Conservation (phyloP, 176 grass and related monocot species). For the Leersia perrieri region DNA sequence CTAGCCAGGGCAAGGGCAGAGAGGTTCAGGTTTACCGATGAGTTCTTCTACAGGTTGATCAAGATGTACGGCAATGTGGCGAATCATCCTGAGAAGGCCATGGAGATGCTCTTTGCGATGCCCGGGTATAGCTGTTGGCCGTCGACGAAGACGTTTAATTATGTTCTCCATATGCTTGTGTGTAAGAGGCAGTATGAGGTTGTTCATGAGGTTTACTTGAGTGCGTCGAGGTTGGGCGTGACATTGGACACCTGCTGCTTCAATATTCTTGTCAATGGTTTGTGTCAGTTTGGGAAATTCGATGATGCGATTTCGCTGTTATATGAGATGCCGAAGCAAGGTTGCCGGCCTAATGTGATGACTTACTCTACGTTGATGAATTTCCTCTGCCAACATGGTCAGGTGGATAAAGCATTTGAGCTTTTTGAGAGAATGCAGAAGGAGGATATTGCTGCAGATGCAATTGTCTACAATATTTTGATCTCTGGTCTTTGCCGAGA, state of each 20-base stretch:
- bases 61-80: slow-evolving; percentile 94
- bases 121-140: slow-evolving; percentile 60
- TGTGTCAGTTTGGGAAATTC: slow-evolving; percentile 60
- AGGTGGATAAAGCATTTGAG: slow-evolving; percentile 59
- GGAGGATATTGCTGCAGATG: slow-evolving; percentile 49
- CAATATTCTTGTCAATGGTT: slow-evolving; percentile 82
- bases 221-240: slow-evolving; percentile 54
- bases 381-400: slow-evolving; percentile 48
- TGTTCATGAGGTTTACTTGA: slow-evolving; percentile 69
- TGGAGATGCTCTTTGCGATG: slow-evolving; percentile 60
- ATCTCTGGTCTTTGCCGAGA: slow-evolving; percentile 75
- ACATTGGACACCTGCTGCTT: slow-evolving; percentile 72
- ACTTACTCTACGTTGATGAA: slow-evolving; percentile 84
- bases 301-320: slow-evolving; percentile 57
- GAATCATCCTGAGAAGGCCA: slow-evolving; percentile 65
- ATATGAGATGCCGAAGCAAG: slow-evolving; percentile 84
- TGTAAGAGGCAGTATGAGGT: slow-evolving; percentile 68
- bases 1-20: slow-evolving; percentile 52
- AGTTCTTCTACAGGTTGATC: slow-evolving; percentile 74
- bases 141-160: slow-evolving; percentile 82
- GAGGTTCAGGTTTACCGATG: slow-evolving; percentile 64
- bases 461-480: slow-evolving; percentile 81
- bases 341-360: slow-evolving; percentile 53
- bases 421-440: slow-evolving; percentile 57
- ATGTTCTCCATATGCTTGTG: slow-evolving; percentile 90